These are phyloP conservation scores for Penicillium macrosclerotiorum DNA, from an alignment of 495 filamentous ascomycete species.

Conservation along the genomic window DNA sequence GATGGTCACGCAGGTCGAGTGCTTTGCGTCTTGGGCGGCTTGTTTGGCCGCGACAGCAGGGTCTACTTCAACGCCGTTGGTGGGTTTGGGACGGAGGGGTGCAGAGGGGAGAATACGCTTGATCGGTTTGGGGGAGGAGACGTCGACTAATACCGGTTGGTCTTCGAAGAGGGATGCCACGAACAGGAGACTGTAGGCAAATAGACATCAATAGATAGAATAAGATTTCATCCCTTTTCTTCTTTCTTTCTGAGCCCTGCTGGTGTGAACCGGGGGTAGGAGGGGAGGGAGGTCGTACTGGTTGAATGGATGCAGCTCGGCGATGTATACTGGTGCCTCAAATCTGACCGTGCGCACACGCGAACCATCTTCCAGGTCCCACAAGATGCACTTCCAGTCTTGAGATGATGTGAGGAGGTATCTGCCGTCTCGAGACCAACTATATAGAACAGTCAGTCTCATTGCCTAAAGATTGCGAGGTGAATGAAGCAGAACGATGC, in stretches of 20 bases:
- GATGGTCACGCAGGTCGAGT: constrained; percentile 84
- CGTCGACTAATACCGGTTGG: constrained; percentile 81
- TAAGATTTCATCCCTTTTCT: constrained; percentile 6
- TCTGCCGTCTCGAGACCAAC: constrained; percentile 88
- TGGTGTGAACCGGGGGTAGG: background rate
- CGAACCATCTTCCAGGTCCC: constrained; percentile 80
- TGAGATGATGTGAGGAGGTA: constrained; percentile 94
- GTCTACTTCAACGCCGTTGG: constrained; percentile 61
- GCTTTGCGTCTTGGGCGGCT: constrained; percentile 86
- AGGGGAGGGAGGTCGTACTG: constrained; percentile 55
- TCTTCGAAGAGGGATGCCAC: constrained; percentile 92
- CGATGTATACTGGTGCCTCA: constrained; percentile 89
- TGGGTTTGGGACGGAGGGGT: constrained; percentile 60
- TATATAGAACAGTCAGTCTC: constrained; percentile 29
- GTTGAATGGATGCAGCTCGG: constrained; percentile 88
- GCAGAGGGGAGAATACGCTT: constrained; percentile 79
- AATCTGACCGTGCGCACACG: constrained; percentile 74
- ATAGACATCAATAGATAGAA: too few species aligned
- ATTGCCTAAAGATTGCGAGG: background rate
- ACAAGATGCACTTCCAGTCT: constrained; percentile 92
- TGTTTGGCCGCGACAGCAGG: constrained; percentile 72
- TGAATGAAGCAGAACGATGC: background rate
- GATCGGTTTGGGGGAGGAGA: constrained; percentile 60
- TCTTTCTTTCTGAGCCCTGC: background rate
- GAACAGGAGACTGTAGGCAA: constrained; percentile 74